Conservation (phyloP, 192 early-diverging fungal genomes). For the Rhizophlyctis rosea region DNA sequence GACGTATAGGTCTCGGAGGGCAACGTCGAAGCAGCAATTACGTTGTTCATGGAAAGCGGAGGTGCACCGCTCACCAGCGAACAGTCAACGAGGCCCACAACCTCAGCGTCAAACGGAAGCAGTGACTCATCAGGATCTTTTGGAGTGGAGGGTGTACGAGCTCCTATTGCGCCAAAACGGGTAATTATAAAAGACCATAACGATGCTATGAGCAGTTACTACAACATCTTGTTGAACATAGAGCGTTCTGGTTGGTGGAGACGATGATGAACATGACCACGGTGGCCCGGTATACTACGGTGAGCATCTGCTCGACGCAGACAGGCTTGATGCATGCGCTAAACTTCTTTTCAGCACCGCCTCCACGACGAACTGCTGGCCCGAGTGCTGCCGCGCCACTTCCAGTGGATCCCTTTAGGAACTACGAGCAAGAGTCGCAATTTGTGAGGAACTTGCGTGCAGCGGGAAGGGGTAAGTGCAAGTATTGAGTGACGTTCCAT, state of each 20-base stretch:
- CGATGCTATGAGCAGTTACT: neutral
- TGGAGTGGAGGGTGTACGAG: conserved; percentile 61
- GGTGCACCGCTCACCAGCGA: conserved; percentile 53
- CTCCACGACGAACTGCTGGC: too few species aligned
- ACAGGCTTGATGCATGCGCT: too few species aligned
- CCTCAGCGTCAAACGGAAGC: too few species aligned
- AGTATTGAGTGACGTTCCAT: too few species aligned
- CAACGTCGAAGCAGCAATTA: conserved; percentile 70
- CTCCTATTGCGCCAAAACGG: conserved; percentile 78
- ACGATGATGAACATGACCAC: conserved; percentile 2
- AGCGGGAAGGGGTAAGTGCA: neutral
- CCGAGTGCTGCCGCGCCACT: neutral
- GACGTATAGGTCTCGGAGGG: conserved; percentile 67
- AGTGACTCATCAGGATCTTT: conserved; percentile 19
- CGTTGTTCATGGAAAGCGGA: conserved; percentile 81
- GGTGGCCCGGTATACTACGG: too few species aligned
- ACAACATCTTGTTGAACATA: conserved; percentile 6
- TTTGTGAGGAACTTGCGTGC: neutral
- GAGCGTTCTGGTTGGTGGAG: conserved; percentile 27
- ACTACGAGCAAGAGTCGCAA: neutral
- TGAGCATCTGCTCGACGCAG: too few species aligned
- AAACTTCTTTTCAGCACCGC: too few species aligned
- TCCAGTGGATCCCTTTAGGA: conserved; percentile 1
- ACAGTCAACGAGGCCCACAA: conserved; percentile 1
- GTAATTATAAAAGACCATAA: conserved; percentile 62